Percentiles rank a stretch among this genome's conserved stretches.
phyloP scores from a whole-genome alignment of 2,329 filamentous ascomycete species.

The Fusarium nisikadoi region DNA sequence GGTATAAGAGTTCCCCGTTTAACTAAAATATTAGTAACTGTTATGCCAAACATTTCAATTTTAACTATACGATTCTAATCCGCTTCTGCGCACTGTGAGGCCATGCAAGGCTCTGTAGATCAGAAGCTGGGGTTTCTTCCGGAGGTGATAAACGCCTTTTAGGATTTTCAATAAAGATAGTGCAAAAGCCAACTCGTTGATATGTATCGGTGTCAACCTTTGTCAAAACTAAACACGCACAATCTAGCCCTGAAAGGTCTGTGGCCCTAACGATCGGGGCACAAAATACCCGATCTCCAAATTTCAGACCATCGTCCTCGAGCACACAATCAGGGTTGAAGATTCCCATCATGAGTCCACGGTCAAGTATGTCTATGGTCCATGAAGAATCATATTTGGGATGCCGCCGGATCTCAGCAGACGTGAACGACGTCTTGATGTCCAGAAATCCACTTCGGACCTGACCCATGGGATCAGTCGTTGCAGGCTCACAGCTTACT shows the following conservation, averaged over 20 bases:
- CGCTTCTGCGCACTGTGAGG: background rate
- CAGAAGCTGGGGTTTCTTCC: fast-evolving
- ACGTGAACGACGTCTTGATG: background rate
- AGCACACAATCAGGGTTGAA: background rate
- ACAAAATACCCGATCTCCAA: background rate
- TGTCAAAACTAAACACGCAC: background rate
- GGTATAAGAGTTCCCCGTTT: too few species aligned
- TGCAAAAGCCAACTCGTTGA: background rate
- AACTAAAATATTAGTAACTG: too few species aligned
- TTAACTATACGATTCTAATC: background rate
- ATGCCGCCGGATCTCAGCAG: background rate
- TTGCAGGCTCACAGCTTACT: background rate
- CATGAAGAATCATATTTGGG: background rate
- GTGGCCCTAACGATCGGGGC: background rate
- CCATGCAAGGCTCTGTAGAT: too few species aligned
- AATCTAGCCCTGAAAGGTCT: fast-evolving
- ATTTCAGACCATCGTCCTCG: background rate
- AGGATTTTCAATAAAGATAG: background rate
- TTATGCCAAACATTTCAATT: too few species aligned
- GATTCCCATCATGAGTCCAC: fast-evolving
- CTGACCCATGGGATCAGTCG: background rate
- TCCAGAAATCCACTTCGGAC: background rate
- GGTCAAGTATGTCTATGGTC: background rate
- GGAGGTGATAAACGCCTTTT: too few species aligned
- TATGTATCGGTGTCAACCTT: background rate